Evolutionary conservation across 257 asterid species (phyloP).

Genomic region (Forsythia viridissima): DNA sequence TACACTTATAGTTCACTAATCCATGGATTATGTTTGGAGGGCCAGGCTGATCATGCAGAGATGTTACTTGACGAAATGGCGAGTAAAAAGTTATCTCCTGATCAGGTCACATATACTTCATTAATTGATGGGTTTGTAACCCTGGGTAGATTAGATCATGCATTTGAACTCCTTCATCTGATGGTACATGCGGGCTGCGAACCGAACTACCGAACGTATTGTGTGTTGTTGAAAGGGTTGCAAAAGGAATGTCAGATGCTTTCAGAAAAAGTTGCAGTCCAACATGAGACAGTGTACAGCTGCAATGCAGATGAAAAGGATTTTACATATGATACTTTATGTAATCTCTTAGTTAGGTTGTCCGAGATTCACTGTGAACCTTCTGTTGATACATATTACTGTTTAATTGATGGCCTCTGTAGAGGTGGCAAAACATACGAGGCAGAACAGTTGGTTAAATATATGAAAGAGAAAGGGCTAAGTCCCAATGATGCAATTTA

Average conservation of each 20-base stretch:
- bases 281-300: constrained; percentile 34
- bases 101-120: constrained; percentile 76
- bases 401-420: constrained; percentile 62
- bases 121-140: constrained; percentile 72
- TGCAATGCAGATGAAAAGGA: constrained; percentile 39
- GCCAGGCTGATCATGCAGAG: constrained; percentile 65
- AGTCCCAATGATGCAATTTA: constrained; percentile 56
- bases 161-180: constrained; percentile 58
- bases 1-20: constrained; percentile 78
- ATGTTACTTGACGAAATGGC: constrained; percentile 63
- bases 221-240: constrained; percentile 69
- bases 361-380: constrained; percentile 68
- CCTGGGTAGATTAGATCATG: constrained; percentile 61
- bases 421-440: constrained; percentile 64
- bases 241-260: constrained; percentile 48
- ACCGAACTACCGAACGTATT: constrained; percentile 76
- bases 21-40: constrained; percentile 74
- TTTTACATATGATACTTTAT: constrained; percentile 40
- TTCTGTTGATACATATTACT: constrained; percentile 48
- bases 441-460: constrained; percentile 65
- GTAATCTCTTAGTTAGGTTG: constrained; percentile 62
- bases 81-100: constrained; percentile 59
- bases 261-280: constrained; percentile 40
- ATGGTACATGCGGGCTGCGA: constrained; percentile 65
- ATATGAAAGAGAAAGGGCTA: constrained; percentile 74